phyloP scores from a whole-genome alignment of 228 moss, liverwort and hornwort species.

The Sphagnum magellanicum region DNA sequence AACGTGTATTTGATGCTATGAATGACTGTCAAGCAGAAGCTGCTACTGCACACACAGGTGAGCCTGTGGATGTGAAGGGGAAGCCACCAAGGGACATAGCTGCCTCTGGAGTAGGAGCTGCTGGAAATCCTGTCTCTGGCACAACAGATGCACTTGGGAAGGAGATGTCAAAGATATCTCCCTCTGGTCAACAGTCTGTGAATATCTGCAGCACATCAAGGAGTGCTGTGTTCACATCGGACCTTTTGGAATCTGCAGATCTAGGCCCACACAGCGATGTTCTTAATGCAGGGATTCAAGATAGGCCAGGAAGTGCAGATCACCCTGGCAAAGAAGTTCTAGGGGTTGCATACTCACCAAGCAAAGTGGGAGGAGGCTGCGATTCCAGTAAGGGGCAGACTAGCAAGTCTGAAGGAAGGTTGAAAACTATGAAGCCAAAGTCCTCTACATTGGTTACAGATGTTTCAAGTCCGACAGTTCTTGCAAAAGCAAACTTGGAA shows the following conservation, averaged over 20 bases:
- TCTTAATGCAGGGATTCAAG: constrained; percentile 24
- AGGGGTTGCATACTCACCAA: constrained; percentile 25
- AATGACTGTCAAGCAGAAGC: constrained; percentile 65
- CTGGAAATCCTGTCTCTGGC: constrained; percentile 7
- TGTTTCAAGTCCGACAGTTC: constrained; percentile 20
- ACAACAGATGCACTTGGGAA: constrained; percentile 29
- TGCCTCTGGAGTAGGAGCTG: constrained; percentile 12
- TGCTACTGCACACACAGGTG: constrained; percentile 31
- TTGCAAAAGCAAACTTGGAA: constrained; percentile 20
- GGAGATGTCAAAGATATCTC: constrained; percentile 21
- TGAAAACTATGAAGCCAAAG: constrained; percentile 38
- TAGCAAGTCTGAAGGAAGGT: constrained; percentile 29
- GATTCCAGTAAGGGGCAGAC: constrained; percentile 28
- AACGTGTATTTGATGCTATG: constrained; percentile 78
- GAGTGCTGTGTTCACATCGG: constrained; percentile 55
- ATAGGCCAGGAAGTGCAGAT: constrained; percentile 39
- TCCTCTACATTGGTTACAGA: constrained; percentile 2
- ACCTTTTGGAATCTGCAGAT: constrained; percentile 58
- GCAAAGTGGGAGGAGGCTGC: constrained; percentile 35
- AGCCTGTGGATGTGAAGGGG: constrained; percentile 15
- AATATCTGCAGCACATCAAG: constrained; percentile 48
- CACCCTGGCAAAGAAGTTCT: constrained; percentile 15
- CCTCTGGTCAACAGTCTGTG: constrained; percentile 12
- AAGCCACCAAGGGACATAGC: constrained; percentile 25
- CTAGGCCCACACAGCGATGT: constrained; percentile 33